Evolutionary conservation across 257 asterid genomes (phyloP).

Genomic region (Ballota nigra): DNA sequence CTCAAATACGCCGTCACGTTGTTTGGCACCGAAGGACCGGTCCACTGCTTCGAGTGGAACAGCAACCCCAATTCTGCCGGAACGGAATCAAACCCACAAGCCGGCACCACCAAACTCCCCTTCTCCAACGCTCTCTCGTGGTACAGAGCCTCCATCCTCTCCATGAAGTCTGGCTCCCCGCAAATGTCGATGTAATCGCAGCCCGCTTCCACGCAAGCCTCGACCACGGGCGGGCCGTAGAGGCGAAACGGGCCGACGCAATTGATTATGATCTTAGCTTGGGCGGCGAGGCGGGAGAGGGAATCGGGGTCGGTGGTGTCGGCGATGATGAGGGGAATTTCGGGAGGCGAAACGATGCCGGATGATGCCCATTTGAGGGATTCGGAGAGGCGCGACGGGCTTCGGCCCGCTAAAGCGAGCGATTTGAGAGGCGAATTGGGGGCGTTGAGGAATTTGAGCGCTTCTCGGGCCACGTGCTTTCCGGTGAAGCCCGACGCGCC

Average conservation of each 20-base stretch:
- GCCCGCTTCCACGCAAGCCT: constrained; percentile 68
- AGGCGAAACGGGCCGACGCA: constrained; percentile 92
- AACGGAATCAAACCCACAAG: constrained; percentile 83
- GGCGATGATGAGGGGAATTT: constrained; percentile 66
- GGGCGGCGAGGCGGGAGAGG: constrained; percentile 56
- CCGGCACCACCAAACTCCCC: constrained; percentile 68
- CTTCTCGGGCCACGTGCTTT: constrained; percentile 72
- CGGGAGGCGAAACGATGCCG: constrained; percentile 49
- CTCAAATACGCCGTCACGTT: constrained; percentile 70
- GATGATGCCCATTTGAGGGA: constrained; percentile 72
- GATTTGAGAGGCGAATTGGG: constrained; percentile 67
- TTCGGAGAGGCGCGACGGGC: constrained; percentile 49
- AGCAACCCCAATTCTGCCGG: constrained; percentile 87
- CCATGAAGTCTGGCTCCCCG: constrained; percentile 96
- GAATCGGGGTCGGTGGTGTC: constrained; percentile 63
- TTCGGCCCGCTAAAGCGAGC: constrained; percentile 80
- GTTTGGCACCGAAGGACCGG: constrained; percentile 46
- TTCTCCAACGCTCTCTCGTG: constrained; percentile 60
- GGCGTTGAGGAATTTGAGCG: constrained; percentile 67
- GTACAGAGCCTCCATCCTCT: constrained; percentile 59
- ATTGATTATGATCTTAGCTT: constrained; percentile 52
- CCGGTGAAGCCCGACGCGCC: constrained; percentile 98
- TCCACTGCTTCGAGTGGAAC: constrained; percentile 66
- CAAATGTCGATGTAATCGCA: constrained; percentile 83
- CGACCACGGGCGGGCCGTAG: constrained; percentile 74